Conservation (phyloP, 2,329 filamentous ascomycete genomes). For the Hysterium pulicare region DNA sequence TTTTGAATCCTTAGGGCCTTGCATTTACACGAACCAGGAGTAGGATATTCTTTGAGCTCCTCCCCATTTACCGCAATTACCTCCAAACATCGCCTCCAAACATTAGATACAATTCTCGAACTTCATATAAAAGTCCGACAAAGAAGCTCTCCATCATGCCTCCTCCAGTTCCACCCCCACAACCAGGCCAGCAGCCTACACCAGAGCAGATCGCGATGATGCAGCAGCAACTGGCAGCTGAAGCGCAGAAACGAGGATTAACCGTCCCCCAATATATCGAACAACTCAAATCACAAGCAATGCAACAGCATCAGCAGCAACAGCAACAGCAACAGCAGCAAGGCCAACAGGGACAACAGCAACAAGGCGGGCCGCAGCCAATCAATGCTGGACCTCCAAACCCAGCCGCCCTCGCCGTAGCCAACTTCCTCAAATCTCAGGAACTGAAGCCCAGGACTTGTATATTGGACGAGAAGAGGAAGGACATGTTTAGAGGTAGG, state of each 20-base stretch:
- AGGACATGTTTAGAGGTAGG: conserved; percentile 94
- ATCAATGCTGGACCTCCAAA: conserved; percentile 79
- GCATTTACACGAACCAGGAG: neutral
- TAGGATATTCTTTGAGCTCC: neutral
- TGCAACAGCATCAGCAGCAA: conserved; percentile 54
- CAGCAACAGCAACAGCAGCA: conserved; percentile 31
- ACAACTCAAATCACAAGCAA: conserved; percentile 50
- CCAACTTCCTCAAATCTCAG: conserved; percentile 80
- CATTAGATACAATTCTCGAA: no score
- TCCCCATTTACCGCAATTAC: conserved; percentile 3
- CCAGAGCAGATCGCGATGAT: conserved; percentile 84
- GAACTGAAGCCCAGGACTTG: conserved; percentile 85
- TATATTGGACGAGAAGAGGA: conserved; percentile 92
- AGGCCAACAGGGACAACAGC: conserved; percentile 39
- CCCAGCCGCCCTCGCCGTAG: conserved; percentile 82
- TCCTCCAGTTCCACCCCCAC: conserved; percentile 20
- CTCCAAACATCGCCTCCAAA: conserved; percentile 4
- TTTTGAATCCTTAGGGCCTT: no score
- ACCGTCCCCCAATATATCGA: conserved; percentile 78
- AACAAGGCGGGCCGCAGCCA: conserved; percentile 54
- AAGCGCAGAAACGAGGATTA: conserved; percentile 82
- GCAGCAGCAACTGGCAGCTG: conserved; percentile 75
- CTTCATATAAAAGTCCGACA: neutral
- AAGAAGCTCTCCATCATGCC: conserved; percentile 15
- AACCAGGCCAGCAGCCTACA: conserved; percentile 56